phyloP scores from a whole-genome alignment of 2,329 filamentous ascomycete species.

The Sarocladium strictum region DNA sequence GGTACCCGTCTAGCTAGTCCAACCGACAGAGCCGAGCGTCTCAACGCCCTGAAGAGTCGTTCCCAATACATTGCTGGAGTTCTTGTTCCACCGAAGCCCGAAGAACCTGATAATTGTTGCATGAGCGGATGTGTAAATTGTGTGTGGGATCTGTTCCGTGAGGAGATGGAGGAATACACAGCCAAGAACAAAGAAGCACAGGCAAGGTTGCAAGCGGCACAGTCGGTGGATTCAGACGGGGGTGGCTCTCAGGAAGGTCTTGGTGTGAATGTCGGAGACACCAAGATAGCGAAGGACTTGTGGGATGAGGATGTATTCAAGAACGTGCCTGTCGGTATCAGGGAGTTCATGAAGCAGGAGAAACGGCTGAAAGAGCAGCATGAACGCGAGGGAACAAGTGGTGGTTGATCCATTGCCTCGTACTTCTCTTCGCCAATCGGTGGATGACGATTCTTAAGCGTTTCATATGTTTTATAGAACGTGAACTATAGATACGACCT shows the following conservation, averaged over 20 bases:
- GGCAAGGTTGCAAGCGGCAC: constrained; percentile 34
- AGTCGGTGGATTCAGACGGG: constrained; percentile 49
- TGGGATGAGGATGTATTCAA: constrained; percentile 67
- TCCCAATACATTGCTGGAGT: constrained; percentile 70
- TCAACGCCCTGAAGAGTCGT: constrained; percentile 50
- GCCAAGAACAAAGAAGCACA: constrained; percentile 58
- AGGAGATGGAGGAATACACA: constrained; percentile 90
- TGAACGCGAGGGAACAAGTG: constrained; percentile 44
- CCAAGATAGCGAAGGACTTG: constrained; percentile 43
- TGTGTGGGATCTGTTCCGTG: constrained; percentile 87
- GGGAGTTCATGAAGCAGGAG: constrained; percentile 96
- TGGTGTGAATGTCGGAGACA: constrained; percentile 32
- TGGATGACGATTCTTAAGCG: neutral
- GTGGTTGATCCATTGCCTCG: constrained; percentile 26
- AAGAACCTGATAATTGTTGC: constrained; percentile 96
- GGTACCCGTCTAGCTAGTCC: constrained; percentile 73
- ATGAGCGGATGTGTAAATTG: constrained; percentile 99
- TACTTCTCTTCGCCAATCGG: neutral
- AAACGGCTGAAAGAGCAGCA: constrained; percentile 81
- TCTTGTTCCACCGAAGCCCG: constrained; percentile 72
- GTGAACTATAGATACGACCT: neutral
- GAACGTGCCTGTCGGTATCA: constrained; percentile 82
- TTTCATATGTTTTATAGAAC: neutral
- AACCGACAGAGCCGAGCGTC: constrained; percentile 57
- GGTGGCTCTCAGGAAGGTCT: constrained; percentile 31